phyloP scores from a whole-genome alignment of 2,329 filamentous ascomycete species.

The Colletotrichum tanaceti region DNA sequence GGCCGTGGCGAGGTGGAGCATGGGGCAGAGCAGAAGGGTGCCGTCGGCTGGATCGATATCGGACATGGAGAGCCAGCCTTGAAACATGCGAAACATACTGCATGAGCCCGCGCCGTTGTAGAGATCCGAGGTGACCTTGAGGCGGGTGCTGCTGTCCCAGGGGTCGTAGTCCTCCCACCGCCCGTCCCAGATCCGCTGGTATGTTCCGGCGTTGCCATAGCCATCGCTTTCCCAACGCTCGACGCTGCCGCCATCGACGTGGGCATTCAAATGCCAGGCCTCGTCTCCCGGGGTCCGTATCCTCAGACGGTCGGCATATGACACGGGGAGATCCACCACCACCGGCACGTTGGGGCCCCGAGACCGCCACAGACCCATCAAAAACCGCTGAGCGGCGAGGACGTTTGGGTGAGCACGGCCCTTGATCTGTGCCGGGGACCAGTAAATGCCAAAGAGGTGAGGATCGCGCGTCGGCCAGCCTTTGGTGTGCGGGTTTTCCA shows the following conservation, averaged over 20 bases:
- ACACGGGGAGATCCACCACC: conserved; percentile 70
- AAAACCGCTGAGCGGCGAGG: conserved; percentile 71
- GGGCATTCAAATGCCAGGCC: conserved; percentile 67
- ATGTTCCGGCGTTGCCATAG: conserved; percentile 70
- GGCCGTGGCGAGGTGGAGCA: conserved; percentile 71
- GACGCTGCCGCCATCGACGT: conserved; percentile 77
- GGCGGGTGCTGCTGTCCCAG: conserved; percentile 65
- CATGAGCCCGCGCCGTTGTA: conserved; percentile 70
- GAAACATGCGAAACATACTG: conserved; percentile 70
- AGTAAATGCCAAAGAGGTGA: conserved; percentile 57
- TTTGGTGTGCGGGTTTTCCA: conserved; percentile 56
- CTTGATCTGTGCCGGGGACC: conserved; percentile 76
- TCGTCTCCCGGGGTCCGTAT: conserved; percentile 69
- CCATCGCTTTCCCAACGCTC: conserved; percentile 79
- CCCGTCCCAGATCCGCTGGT: conserved; percentile 65
- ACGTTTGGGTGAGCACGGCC: conserved; percentile 75
- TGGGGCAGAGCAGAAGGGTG: conserved; percentile 78
- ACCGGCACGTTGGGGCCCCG: conserved; percentile 68
- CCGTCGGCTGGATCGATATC: conserved; percentile 74
- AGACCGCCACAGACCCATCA: conserved; percentile 74
- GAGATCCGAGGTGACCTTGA: conserved; percentile 64
- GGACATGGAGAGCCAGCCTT: conserved; percentile 66
- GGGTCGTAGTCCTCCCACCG: conserved; percentile 68
- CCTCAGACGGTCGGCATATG: conserved; percentile 76
- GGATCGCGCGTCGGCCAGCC: conserved; percentile 46